Evolutionary conservation across 176 grass and related monocot species (phyloP).

Genomic region (Aegilops sharonensis): DNA sequence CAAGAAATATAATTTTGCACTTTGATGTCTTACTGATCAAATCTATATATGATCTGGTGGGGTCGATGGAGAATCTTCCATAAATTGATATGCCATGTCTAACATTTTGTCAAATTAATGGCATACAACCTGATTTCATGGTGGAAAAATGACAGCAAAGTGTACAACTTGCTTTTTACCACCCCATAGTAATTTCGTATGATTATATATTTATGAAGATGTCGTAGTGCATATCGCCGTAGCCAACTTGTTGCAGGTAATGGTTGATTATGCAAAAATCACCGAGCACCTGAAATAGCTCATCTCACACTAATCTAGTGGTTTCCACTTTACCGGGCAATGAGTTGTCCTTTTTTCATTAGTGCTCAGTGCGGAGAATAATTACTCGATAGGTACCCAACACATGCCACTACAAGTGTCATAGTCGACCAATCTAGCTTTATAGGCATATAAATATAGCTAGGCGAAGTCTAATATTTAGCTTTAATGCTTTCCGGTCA

Average conservation of each 20-base stretch:
- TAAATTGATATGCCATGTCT: neutral
- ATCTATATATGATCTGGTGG: neutral
- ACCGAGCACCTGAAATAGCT: constrained; percentile 16
- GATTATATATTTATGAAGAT: neutral
- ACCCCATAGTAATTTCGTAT: neutral
- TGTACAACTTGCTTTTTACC: neutral
- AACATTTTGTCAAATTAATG: neutral
- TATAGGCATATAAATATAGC: neutral
- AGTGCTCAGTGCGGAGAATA: neutral
- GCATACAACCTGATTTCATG: neutral
- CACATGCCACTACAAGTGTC: neutral
- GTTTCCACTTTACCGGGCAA: neutral
- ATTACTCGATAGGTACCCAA: neutral
- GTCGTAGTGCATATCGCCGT: neutral
- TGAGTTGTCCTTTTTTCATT: neutral
- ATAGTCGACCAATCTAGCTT: neutral
- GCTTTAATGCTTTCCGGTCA: neutral
- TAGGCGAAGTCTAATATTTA: neutral
- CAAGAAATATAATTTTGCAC: neutral
- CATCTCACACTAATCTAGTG: constrained; percentile 18
- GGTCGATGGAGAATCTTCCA: neutral
- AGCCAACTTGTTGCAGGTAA: neutral
- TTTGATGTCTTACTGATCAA: neutral
- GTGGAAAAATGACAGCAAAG: neutral
- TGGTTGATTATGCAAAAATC: neutral